Base-by-base conservation (phyloP, 495 filamentous ascomycete species). In the Penicillium goetzii region DNA sequence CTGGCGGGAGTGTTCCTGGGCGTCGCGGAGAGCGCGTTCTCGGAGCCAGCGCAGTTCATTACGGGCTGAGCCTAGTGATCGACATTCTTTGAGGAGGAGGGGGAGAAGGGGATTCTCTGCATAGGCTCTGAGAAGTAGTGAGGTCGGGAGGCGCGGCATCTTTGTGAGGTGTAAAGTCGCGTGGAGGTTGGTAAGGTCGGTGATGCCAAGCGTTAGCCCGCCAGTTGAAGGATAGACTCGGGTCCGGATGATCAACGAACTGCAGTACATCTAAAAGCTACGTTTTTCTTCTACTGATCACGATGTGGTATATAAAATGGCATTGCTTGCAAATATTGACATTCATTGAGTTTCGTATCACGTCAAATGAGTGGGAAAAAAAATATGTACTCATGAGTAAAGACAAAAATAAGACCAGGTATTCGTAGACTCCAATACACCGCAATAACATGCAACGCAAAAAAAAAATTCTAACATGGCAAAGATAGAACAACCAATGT, bases 21-120 rank as follows among this genome's bases (percentile, higher is more conserved):
- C 60, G 28, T 68, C 56, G 45, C 64, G 62, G 36, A 75, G 28
- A 6, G 83, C 86, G 68, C 90, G 84, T 67, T 92, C 87, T 23
- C 80, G 78, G 17, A 99, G 84, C 95, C 95, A 99, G 26, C 92
- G 89, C 8, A 98, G 82, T 75, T 99, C 95, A 70, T 89, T 89
- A 19, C 74, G 78, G 3, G 92, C 90, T 12, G 88, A 89, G 15
- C 61, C 62, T 8, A 96, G 73, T 45, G 86, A 81, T 32, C 93
- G 86, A 61, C 90, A 92, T 63, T 84, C 80, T 17, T 80, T 84
- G 3, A 98, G 85, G 2, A 98, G 84, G 0, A 82, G 64, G 10
- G 89, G 82, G 0, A 96, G 83, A 40, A 89, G 76, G 0, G 84
- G 81, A 36, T 87, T 81, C 56, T 85, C 80, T 0, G 65, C 64